Evolutionary conservation across 2,329 filamentous ascomycete species (phyloP).

Genomic region (Fusarium burgessii): DNA sequence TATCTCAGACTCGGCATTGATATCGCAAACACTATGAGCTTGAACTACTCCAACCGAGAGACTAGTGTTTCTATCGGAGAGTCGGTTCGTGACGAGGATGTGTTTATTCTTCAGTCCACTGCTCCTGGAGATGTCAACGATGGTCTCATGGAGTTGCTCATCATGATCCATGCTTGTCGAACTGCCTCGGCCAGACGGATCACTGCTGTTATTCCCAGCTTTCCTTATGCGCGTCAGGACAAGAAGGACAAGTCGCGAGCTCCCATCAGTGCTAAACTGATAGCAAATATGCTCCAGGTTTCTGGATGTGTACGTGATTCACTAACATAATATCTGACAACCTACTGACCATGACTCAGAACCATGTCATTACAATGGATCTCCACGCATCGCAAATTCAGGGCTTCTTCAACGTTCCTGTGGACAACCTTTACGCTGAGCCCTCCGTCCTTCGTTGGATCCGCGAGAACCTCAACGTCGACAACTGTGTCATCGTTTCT

Average conservation of each 20-base stretch:
- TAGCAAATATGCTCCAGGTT: slow-evolving; percentile 97
- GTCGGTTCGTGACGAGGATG: slow-evolving; percentile 96
- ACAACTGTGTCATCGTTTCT: slow-evolving; percentile 92
- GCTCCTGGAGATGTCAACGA: slow-evolving; percentile 97
- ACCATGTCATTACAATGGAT: slow-evolving; percentile 89
- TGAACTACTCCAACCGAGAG: slow-evolving; percentile 89
- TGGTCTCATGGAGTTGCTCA: slow-evolving; percentile 96
- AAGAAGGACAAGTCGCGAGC: slow-evolving; percentile 95
- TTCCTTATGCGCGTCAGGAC: slow-evolving; percentile 95
- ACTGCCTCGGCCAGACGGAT: slow-evolving; percentile 82
- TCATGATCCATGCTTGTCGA: slow-evolving; percentile 95
- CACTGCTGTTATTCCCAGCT: slow-evolving; percentile 95
- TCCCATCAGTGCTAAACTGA: slow-evolving; percentile 95
- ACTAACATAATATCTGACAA: background rate
- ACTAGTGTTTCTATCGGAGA: slow-evolving; percentile 94
- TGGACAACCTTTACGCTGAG: slow-evolving; percentile 89
- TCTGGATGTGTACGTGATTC: slow-evolving; percentile 74
- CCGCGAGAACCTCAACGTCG: slow-evolving; percentile 81
- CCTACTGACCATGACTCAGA: slow-evolving; percentile 44
- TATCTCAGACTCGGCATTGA: slow-evolving; percentile 76
- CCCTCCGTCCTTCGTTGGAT: slow-evolving; percentile 94
- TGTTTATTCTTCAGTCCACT: slow-evolving; percentile 97
- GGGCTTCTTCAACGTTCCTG: slow-evolving; percentile 89
- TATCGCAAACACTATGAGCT: slow-evolving; percentile 81
- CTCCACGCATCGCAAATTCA: slow-evolving; percentile 94